Conservation (phyloP, 306 rosid genomes). For the Begonia masoniana region DNA sequence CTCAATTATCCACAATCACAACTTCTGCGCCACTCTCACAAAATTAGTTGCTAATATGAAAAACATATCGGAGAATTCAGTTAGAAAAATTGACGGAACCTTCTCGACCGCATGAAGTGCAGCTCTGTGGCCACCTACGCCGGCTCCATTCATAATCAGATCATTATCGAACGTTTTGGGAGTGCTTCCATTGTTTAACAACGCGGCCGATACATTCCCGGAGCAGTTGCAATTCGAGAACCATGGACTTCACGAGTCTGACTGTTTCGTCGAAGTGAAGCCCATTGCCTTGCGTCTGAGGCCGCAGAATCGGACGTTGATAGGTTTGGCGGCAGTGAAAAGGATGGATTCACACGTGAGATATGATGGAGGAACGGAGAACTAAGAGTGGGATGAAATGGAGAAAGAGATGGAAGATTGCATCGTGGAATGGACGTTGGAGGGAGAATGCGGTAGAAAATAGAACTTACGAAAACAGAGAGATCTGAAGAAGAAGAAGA, state of each 20-base stretch:
- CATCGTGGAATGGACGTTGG: too few relatives aligned
- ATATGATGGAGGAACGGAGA: too few relatives aligned
- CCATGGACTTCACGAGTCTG: slow-evolving; percentile 9
- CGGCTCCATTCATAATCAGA: slow-evolving; percentile 75
- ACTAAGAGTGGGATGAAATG: too few relatives aligned
- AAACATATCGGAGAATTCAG: neutral
- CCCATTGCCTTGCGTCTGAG: neutral
- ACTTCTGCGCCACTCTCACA: too few relatives aligned
- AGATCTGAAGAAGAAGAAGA: too few relatives aligned
- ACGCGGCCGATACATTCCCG: slow-evolving; percentile 28
- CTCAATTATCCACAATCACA: too few relatives aligned
- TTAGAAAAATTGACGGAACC: slow-evolving; percentile 21
- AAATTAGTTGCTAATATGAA: too few relatives aligned
- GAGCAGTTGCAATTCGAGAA: slow-evolving; percentile 16
- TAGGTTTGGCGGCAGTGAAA: neutral
- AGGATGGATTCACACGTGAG: slow-evolving; percentile 3
- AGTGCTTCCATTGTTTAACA: slow-evolving; percentile 47
- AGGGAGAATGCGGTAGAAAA: too few relatives aligned
- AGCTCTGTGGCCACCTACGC: slow-evolving; percentile 82
- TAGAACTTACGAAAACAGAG: too few relatives aligned
- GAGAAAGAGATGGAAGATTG: too few relatives aligned
- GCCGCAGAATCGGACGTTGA: too few relatives aligned
- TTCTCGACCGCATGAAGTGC: slow-evolving; percentile 91
- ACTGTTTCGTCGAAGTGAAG: slow-evolving; percentile 26
- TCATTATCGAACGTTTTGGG: slow-evolving; percentile 74